phyloP scores from a whole-genome alignment of 2,329 filamentous ascomycete species.

The Colletotrichum endophyticum region DNA sequence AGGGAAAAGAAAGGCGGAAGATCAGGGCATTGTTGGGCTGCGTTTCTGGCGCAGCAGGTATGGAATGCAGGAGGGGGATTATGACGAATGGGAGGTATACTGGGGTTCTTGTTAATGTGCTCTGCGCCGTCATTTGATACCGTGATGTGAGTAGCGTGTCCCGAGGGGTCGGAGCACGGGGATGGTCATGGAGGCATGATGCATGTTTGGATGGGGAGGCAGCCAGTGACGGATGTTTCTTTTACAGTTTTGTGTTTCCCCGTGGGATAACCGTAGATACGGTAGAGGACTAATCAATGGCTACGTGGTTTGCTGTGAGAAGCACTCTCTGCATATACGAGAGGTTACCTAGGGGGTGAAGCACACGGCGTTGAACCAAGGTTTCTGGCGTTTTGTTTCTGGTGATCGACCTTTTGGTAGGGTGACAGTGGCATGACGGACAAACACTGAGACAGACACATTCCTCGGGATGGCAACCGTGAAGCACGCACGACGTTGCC shows the following conservation, averaged over 20 bases:
- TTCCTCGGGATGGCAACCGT: background rate
- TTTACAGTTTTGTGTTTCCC: background rate
- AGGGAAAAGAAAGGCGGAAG: background rate
- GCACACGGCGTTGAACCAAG: background rate
- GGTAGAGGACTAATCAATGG: background rate
- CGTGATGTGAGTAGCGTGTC: background rate
- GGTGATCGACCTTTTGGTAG: background rate
- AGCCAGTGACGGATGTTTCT: background rate
- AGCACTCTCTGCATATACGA: background rate
- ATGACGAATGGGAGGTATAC: background rate
- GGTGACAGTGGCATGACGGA: background rate
- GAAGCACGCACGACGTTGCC: background rate
- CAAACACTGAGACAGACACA: background rate
- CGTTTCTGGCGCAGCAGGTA: background rate
- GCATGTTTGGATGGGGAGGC: background rate
- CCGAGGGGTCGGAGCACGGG: background rate
- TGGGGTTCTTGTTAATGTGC: background rate
- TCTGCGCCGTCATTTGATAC: background rate
- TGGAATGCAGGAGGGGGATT: background rate
- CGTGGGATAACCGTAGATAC: background rate
- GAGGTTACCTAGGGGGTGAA: background rate
- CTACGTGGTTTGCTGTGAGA: background rate
- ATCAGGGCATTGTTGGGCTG: background rate
- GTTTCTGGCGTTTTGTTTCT: background rate
- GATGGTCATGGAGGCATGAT: conserved; percentile 1